These are phyloP conservation scores for Apophysomyces ossiformis DNA, from an alignment of 371 early-diverging fungal genomes.

Conservation along the genomic window DNA sequence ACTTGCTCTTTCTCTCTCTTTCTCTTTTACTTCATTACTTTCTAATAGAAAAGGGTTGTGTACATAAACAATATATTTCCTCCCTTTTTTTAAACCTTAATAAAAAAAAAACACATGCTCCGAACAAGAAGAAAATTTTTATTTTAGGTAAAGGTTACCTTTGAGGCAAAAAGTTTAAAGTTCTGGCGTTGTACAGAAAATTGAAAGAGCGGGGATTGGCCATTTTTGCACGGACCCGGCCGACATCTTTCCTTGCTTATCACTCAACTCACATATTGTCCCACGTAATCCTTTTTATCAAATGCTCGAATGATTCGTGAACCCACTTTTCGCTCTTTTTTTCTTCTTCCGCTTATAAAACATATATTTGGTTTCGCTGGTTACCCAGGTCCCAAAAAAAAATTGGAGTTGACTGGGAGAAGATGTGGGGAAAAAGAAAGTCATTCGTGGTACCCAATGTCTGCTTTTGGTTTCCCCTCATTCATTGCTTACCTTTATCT, in stretches of 20 bases:
- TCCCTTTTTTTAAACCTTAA: not conserved
- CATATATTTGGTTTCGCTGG: too few species aligned
- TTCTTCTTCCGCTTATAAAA: too few species aligned
- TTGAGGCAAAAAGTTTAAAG: not conserved
- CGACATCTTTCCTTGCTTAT: not conserved
- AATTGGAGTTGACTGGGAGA: too few species aligned
- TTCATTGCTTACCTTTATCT: too few species aligned
- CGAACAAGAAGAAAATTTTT: constrained; percentile 4
- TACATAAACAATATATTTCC: not conserved
- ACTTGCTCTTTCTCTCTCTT: not conserved
- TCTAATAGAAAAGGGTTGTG: constrained; percentile 10
- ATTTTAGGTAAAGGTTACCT: not conserved
- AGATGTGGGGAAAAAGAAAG: too few species aligned
- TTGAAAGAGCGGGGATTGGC: not conserved
- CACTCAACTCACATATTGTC: too few species aligned
- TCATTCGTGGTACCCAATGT: too few species aligned
- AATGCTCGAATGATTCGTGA: not conserved
- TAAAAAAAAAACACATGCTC: constrained; percentile 10
- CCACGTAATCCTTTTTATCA: not conserved
- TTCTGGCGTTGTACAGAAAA: not conserved
- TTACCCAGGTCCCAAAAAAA: too few species aligned
- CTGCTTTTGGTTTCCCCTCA: too few species aligned
- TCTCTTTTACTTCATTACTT: not conserved
- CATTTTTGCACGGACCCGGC: constrained; percentile 9
- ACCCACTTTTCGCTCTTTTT: too few species aligned